Evolutionary conservation across 768 basidiomycete genomes (phyloP).

Genomic region (button mushroom (Agaricus bisporus)): DNA sequence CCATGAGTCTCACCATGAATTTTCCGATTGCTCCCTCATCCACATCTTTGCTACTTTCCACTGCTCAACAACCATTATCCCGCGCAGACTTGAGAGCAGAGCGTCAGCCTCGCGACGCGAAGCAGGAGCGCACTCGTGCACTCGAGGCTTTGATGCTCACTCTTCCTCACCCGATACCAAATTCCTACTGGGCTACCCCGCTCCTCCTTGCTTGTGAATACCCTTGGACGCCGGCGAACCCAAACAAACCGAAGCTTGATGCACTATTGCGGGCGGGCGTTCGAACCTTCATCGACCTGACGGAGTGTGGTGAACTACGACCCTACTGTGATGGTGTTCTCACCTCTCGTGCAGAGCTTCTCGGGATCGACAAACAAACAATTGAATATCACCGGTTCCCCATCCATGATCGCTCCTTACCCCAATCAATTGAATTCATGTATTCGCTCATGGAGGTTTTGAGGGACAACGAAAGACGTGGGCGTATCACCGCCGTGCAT

Average conservation of each 20-base stretch:
- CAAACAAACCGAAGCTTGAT: constrained; percentile 63
- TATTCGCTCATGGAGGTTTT: constrained; percentile 53
- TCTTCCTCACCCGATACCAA: constrained; percentile 61
- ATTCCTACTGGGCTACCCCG: constrained; percentile 79
- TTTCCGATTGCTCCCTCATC: no score
- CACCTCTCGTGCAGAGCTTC: constrained; percentile 41
- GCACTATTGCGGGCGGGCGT: constrained; percentile 66
- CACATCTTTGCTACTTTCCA: no score
- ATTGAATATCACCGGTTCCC: constrained; percentile 78
- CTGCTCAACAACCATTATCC: no score
- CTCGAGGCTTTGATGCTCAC: constrained; percentile 10
- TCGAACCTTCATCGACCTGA: constrained; percentile 79
- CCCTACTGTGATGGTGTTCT: constrained; percentile 55
- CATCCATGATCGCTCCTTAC: constrained; percentile 66
- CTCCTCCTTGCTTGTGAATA: constrained; percentile 76
- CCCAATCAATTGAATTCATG: constrained; percentile 53
- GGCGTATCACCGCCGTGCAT: constrained; percentile 66
- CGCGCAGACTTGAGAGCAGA: no score
- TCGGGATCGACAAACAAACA: constrained; percentile 46
- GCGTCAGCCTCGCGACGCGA: neutral
- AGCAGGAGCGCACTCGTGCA: neutral
- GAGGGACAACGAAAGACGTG: constrained; percentile 51
- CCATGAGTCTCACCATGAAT: no score
- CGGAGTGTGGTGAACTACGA: constrained; percentile 70
- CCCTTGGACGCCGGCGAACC: constrained; percentile 61